phyloP scores from a whole-genome alignment of 2,329 filamentous ascomycete species.

The Dothiorella sarmentorum region DNA sequence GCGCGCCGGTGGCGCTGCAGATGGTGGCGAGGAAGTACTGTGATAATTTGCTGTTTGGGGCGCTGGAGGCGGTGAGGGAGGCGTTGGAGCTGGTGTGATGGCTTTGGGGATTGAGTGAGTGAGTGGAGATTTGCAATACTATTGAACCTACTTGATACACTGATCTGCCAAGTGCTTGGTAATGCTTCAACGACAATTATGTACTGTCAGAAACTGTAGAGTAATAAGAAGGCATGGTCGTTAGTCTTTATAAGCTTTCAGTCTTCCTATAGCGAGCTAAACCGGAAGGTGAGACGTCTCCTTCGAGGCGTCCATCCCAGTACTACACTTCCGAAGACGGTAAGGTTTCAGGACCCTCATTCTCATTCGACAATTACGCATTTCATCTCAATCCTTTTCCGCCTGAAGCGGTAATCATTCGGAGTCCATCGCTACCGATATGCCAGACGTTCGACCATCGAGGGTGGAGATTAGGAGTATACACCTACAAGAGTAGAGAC shows the following conservation, averaged over 20 bases:
- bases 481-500: too few species aligned
- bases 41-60: background rate
- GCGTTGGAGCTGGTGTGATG: conserved; percentile 24
- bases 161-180: too few species aligned
- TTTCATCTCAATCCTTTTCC: background rate
- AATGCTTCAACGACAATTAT: background rate
- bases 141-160: too few species aligned
- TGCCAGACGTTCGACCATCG: too few species aligned
- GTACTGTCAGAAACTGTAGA: background rate
- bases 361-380: background rate
- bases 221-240: background rate
- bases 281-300: background rate
- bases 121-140: too few species aligned
- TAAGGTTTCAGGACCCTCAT: background rate
- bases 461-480: too few species aligned
- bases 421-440: background rate
- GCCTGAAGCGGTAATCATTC: background rate
- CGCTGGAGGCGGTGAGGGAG: conserved; percentile 15
- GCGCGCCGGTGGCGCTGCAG: conserved; percentile 26
- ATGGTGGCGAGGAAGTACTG: conserved; percentile 17
- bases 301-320: background rate
- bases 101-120: conserved; percentile 18
- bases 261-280: background rate
- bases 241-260: background rate
- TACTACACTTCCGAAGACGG: background rate